A percentile compares a stretch with the other conserved stretches of the same genome.
Evolutionary conservation across 257 asterid genomes (phyloP).

Genomic region (Solanum appendiculatum): DNA sequence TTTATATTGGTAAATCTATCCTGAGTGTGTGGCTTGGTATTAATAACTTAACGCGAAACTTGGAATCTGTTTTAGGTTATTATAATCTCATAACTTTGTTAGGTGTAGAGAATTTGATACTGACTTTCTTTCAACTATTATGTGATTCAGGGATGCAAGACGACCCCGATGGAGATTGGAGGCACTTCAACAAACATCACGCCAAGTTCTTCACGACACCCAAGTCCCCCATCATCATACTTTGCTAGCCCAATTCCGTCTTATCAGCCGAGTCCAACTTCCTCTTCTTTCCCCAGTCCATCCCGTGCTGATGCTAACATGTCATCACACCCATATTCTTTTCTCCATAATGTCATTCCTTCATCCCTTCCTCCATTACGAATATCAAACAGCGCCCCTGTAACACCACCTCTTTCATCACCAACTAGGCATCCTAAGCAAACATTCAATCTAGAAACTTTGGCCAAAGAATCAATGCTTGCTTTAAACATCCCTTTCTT

Average conservation of each 20-base stretch:
- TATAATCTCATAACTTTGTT: background rate
- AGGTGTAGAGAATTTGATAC: background rate
- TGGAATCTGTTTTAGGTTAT: background rate
- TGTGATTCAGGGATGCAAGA: conserved; percentile 75
- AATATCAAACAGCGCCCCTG: conserved; percentile 88
- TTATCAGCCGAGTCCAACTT: conserved; percentile 13
- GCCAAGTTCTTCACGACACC: conserved; percentile 9
- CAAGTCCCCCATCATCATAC: conserved; percentile 17
- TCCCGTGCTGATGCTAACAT: background rate
- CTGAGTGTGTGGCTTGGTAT: background rate
- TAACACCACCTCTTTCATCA: conserved; percentile 93
- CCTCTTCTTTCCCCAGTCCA: conserved; percentile 21
- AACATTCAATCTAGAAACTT: conserved; percentile 3
- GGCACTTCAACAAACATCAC: conserved; percentile 16
- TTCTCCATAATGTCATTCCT: conserved; percentile 20
- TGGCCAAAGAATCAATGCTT: conserved; percentile 10
- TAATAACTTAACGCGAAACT: background rate
- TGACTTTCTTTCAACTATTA: background rate
- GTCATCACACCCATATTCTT: conserved; percentile 10
- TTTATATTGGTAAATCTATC: background rate
- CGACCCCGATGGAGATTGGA: conserved; percentile 38
- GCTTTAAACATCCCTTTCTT: conserved; percentile 12
- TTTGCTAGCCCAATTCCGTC: conserved; percentile 19
- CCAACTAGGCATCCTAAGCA: conserved; percentile 68
- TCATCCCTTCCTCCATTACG: conserved; percentile 76